Base-by-base conservation (phyloP, 352 stramenopile genomes). In the Phytopythium mirpurense region DNA sequence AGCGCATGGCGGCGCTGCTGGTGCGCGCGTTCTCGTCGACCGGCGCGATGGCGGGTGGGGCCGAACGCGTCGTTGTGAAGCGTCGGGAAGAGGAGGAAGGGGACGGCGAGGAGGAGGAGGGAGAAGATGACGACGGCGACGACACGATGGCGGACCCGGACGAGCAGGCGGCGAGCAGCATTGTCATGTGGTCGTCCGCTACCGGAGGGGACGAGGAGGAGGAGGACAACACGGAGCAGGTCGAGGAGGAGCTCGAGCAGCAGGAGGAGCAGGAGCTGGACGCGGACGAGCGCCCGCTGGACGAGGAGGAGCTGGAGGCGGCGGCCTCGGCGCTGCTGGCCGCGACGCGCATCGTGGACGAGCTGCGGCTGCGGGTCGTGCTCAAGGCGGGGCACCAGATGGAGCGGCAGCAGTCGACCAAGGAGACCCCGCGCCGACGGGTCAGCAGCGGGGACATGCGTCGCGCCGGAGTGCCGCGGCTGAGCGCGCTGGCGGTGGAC, bases 361-460 rank as follows among this genome's bases (percentile, higher is more conserved):
- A 83, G 54, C 54, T 90, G 32, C 68, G 77, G 24, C 62, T 84
- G 27, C 74, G 71, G 54, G 71, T 83, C 60, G 35, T 74, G 27
- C 63, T 87, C 35, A 78, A 78, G 47, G 71, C 63, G 1, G 60
- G 65, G 4, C 60, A 75, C 24, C 65, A 84, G 37, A 72, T 78
- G 51, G 68, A 79, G 15, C 41, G 53, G 18, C 63, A 74, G 55
- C 65, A 66, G 42, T 57, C 45, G 12, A 12, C 2, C 1, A 38
- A 27, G 45, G 27, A 51, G 16, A 5, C 9, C 16, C 29, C n/a
- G n/a, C 45, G 24, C 15, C 7, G 37, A 6, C 23, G 24, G 11
- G 21, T 16, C 7, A 37, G 18, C 18, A 57, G 36, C 48, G 67
- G 51, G 35, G 53, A 32, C 31, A 59, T 29, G 23, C 54, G 42